Evolutionary conservation across 495 filamentous ascomycete species (phyloP), one percentile per base, ranked within the genome.

Genomic region (Aspergillus avenaceus): DNA sequence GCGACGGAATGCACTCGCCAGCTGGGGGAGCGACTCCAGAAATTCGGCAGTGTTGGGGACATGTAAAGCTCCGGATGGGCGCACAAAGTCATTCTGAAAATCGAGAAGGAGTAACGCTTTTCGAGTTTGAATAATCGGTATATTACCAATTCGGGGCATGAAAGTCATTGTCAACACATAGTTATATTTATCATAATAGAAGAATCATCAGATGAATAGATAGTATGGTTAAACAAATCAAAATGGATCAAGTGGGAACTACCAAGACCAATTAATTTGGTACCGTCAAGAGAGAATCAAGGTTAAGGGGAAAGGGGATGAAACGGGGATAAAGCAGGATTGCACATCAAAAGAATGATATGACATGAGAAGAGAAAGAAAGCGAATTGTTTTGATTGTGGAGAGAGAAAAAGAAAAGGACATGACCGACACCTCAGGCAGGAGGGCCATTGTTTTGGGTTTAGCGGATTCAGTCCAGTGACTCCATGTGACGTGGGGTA

Each of bases 11-110:
- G 76, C 72, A 9, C 80, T 81, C 22, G 83, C 81, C 6, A 98
- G 72, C 1, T 75, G 65, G 8, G 83, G 75, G 25, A 91, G 79
- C 2, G 76, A 78, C 21, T 86, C 78, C 18, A 93, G 63, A 44
- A 90, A 88, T 12, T 84, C 81, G 8, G 79, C 69, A 16, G 82
- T 81, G 36, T 81, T 78, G 36, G 72, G 73, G 34, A 90, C 78
- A 28, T 84, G 78, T 27, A 96, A 72, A 32, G 83, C 81, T 26
- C 87, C 90, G 29, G 81, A 77, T 1, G 81, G 66, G 23, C 81
- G 78, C 37, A 95, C 65, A 60, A 97, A 95, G 66, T 97, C 93
- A 63, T 96, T 95, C 54, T 97, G 93, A 19, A 96, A 78, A 60
- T 95, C 91, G 45, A 97, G 73, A 12, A 96, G 64, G 21, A 98